Base-by-base conservation (phyloP, 768 basidiomycete species). In the Boletus vermiculosoides region DNA sequence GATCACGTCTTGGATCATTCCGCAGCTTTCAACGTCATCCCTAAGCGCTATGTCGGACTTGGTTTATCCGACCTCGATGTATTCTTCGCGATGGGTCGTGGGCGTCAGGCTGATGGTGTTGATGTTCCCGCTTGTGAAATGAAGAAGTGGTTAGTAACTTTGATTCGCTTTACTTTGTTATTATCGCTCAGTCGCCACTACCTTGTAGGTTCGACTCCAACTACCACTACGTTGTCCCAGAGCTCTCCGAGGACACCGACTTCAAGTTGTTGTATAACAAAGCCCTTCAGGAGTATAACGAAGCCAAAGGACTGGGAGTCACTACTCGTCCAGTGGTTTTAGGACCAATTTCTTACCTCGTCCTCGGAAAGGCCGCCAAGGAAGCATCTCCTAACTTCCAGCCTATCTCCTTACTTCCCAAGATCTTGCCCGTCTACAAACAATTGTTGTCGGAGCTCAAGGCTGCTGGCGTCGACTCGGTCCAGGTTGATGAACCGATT, bases 11-110 rank as follows among this genome's bases (percentile, higher is more conserved):
- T 98, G 68, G 96, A 98, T 78, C 94, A 96, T 78, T 94, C 94
- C 61, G 85, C 88, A 59, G 87, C 90, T 45, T 96, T 99, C 84
- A 97, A 98, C 73, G 93, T 90, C 69, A 91, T 99, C 74, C 96
- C 96, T 64, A 86, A 91, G 77, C 92, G 95, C 64, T 99, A 98
- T 75, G 78, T 84, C 58, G 88, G 89, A 51, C 88, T 92, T 63
- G 86, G 87, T 55, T 78, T 99, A 52, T 92, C 92, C 30, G 81
- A 85, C 61, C 86, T 98, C 63, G 96, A 99, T 76, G 87, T 94
- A 71, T 97, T 92, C 78, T 98, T 99, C 67, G 97, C 97, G 66
- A 95, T 98, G 91, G 97, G 96, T 52, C 96, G 97, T 77, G 97
- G 97, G 56, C 92, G 96, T 64, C 97, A 99, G 77, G 82, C 89